Conservation (phyloP, 1,284 basidiomycete species). For the Fistulinella cinereoalba region DNA sequence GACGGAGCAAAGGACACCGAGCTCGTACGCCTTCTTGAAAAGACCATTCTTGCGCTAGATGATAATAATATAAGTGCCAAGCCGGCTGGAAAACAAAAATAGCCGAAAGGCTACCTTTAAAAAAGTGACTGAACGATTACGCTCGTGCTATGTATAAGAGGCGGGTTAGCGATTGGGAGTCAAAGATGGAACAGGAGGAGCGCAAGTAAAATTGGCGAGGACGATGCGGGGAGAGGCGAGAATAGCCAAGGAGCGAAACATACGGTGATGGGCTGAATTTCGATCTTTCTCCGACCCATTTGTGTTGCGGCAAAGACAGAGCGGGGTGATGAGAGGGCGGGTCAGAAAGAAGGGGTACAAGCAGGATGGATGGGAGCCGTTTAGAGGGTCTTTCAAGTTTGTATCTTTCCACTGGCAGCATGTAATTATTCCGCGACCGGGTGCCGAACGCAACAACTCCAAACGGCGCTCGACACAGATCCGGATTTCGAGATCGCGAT, state of each 20-base stretch:
- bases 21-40: constrained; percentile 89
- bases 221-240: constrained; percentile 20
- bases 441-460: constrained; percentile 35
- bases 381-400: constrained; percentile 34
- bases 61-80: constrained; percentile 45
- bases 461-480: constrained; percentile 39
- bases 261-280: constrained; percentile 83
- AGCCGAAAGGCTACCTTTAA: constrained; percentile 65
- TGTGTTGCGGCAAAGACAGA: constrained; percentile 1
- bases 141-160: constrained; percentile 68
- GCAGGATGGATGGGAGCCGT: constrained; percentile 32
- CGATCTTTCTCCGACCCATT: constrained; percentile 89
- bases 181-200: constrained; percentile 31
- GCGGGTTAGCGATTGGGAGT: constrained; percentile 22
- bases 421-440: constrained; percentile 39
- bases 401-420: constrained; percentile 36
- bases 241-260: constrained; percentile 34
- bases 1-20: constrained; percentile 68
- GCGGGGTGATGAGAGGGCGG: constrained; percentile 21
- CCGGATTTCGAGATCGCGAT: constrained; percentile 26
- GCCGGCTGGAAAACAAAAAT: constrained; percentile 48
- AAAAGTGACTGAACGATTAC: constrained; percentile 89
- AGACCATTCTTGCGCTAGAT: constrained; percentile 79
- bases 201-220: constrained; percentile 30
- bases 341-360: constrained; percentile 18